Conservation (phyloP, 2,329 filamentous ascomycete genomes). For the Akanthomyces lecanii region DNA sequence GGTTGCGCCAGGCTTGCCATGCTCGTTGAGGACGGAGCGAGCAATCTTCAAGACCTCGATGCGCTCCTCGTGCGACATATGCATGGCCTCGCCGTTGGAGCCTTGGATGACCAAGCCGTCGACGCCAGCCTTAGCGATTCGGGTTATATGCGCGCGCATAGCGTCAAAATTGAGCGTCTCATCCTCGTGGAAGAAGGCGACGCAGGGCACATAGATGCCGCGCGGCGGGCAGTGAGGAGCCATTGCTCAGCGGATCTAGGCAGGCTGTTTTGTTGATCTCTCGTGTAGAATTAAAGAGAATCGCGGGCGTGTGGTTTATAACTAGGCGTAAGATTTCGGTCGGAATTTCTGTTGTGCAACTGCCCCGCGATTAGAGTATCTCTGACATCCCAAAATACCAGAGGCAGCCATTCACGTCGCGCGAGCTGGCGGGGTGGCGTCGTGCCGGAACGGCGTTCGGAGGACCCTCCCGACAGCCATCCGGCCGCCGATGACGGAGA, state of each 20-base stretch:
- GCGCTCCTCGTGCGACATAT: slow-evolving; percentile 68
- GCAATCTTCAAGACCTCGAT: slow-evolving; percentile 60
- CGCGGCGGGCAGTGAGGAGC: slow-evolving; percentile 16
- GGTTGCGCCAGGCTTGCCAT: slow-evolving; percentile 58
- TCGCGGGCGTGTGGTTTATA: not conserved
- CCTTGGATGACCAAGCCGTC: slow-evolving; percentile 75
- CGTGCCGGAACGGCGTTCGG: not conserved
- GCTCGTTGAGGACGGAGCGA: slow-evolving; percentile 57
- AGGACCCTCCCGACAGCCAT: slow-evolving; percentile 5
- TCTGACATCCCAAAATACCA: slow-evolving; percentile 13
- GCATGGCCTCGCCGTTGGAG: slow-evolving; percentile 79
- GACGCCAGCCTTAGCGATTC: slow-evolving; percentile 62
- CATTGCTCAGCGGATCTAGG: not conserved
- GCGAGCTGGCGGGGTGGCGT: not conserved
- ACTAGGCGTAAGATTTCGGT: not conserved
- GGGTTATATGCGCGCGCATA: slow-evolving; percentile 32
- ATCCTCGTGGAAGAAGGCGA: slow-evolving; percentile 34
- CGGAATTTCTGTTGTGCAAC: not conserved
- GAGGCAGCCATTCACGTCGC: slow-evolving; percentile 1
- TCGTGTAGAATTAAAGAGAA: not conserved
- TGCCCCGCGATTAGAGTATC: not conserved
- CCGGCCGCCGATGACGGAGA: not conserved
- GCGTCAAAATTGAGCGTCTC: slow-evolving; percentile 31
- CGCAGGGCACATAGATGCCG: slow-evolving; percentile 36
- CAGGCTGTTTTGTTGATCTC: not conserved